Percentiles rank a stretch among this genome's conserved stretches.
Evolutionary conservation across 2,329 filamentous ascomycete genomes (phyloP).

Genomic region (Fusarium sp.): DNA sequence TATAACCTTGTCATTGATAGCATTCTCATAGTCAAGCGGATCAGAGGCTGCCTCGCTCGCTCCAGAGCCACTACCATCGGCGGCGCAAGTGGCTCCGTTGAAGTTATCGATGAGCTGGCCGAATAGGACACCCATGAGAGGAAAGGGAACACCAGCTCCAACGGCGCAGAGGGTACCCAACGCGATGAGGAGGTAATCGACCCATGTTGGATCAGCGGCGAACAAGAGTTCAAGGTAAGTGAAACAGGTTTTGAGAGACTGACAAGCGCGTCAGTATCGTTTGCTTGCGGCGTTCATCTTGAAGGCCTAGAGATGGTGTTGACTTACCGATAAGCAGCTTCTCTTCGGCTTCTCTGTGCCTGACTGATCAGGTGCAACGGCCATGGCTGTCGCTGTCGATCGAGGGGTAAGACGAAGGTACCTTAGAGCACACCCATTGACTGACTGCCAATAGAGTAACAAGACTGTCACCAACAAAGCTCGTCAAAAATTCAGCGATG

Average conservation of each 20-base stretch:
- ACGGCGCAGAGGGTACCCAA: constrained; percentile 60
- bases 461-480: not conserved
- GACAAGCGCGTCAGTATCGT: not conserved
- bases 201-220: constrained; percentile 50
- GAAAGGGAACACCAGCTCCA: constrained; percentile 70
- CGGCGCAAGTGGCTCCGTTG: constrained; percentile 65
- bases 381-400: constrained; percentile 19
- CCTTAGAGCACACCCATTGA: not conserved
- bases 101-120: constrained; percentile 71
- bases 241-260: constrained; percentile 24
- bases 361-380: constrained; percentile 21
- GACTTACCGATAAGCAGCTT: constrained; percentile 28
- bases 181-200: constrained; percentile 56
- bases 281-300: not conserved
- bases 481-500: not conserved
- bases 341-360: constrained; percentile 23
- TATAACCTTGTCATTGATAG: constrained; percentile 68
- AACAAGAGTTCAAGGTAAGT: constrained; percentile 58
- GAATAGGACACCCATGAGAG: constrained; percentile 72
- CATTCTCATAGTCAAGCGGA: constrained; percentile 51
- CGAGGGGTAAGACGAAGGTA: not conserved
- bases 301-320: not conserved
- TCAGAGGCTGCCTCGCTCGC: constrained; percentile 28
- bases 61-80: constrained; percentile 28
- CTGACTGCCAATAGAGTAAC: not conserved